Evolutionary conservation across 805 yeast species (phyloP).

Genomic region (Starmerella apis): DNA sequence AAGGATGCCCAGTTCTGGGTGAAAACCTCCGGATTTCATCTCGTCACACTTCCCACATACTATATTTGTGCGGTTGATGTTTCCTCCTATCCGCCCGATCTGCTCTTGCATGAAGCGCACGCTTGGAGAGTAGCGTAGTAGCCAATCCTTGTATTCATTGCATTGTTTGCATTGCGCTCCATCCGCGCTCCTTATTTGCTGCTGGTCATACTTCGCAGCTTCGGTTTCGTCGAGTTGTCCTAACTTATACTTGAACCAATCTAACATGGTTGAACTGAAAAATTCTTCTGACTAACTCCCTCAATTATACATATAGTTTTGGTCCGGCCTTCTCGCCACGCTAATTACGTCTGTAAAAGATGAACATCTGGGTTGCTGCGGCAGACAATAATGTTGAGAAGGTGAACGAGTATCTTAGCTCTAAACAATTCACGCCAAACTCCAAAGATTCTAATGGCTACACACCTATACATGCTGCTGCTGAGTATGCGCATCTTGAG

Average conservation of each 20-base stretch:
- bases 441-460: slow-evolving; percentile 86
- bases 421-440: slow-evolving; percentile 51
- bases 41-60: slow-evolving; percentile 79
- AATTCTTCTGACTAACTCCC: slow-evolving; percentile 8
- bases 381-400: slow-evolving; percentile 62
- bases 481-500: slow-evolving; percentile 75
- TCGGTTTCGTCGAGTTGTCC: slow-evolving; percentile 17
- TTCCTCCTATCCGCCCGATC: slow-evolving; percentile 55
- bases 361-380: slow-evolving; percentile 89
- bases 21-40: slow-evolving; percentile 80
- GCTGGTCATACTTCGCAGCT: slow-evolving; percentile 4
- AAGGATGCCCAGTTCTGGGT: slow-evolving; percentile 77
- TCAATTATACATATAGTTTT: neutral
- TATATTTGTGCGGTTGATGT: slow-evolving; percentile 43
- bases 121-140: slow-evolving; percentile 61
- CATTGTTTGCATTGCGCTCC: slow-evolving; percentile 65
- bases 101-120: slow-evolving; percentile 81
- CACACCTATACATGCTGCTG: slow-evolving; percentile 96
- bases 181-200: slow-evolving; percentile 44
- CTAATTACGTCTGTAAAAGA: neutral
- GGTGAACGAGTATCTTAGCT: slow-evolving; percentile 47
- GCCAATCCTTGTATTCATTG: slow-evolving; percentile 68
- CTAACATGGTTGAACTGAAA: slow-evolving; percentile 11
- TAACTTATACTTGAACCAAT: slow-evolving; percentile 18
- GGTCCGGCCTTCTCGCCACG: neutral